Evolutionary conservation across 805 yeast genomes (phyloP).

Genomic region (Torulaspora microellipsoides): DNA sequence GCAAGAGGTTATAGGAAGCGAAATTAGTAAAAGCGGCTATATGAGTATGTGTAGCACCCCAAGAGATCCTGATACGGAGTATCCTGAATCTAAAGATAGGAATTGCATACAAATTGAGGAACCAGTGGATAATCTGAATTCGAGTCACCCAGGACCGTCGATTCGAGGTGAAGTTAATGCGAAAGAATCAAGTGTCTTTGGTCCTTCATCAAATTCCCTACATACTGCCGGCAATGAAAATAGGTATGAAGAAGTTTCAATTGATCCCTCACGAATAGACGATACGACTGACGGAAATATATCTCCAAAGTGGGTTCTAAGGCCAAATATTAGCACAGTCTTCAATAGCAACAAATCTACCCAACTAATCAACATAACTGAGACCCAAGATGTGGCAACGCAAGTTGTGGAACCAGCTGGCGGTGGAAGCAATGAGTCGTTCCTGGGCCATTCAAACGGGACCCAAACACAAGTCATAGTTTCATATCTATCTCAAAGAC

Average conservation of each 20-base stretch:
- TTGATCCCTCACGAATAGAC: slow-evolving; percentile 12
- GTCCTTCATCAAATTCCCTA: not conserved
- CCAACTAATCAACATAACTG: slow-evolving; percentile 16
- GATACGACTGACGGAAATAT: slow-evolving; percentile 19
- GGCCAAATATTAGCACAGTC: slow-evolving; percentile 6
- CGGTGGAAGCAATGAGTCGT: not conserved
- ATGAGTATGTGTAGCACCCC: no score
- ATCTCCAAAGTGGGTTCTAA: slow-evolving; percentile 17
- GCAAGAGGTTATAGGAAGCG: no score
- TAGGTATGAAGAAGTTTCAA: slow-evolving; percentile 1
- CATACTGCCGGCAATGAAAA: not conserved
- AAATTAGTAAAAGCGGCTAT: no score
- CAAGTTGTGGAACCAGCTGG: not conserved
- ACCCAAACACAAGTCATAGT: slow-evolving; percentile 12
- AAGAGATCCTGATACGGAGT: no score
- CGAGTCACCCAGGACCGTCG: no score
- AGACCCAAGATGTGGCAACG: slow-evolving; percentile 11
- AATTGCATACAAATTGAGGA: no score
- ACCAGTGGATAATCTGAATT: no score
- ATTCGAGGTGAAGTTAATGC: no score
- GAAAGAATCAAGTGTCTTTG: no score
- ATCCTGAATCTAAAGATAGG: no score
- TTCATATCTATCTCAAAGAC: slow-evolving; percentile 5
- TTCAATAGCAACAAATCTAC: slow-evolving; percentile 18
- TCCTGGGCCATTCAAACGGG: not conserved